Conservation (phyloP, 2,329 filamentous ascomycete genomes). For the Coccinonectria pachysandricola region DNA sequence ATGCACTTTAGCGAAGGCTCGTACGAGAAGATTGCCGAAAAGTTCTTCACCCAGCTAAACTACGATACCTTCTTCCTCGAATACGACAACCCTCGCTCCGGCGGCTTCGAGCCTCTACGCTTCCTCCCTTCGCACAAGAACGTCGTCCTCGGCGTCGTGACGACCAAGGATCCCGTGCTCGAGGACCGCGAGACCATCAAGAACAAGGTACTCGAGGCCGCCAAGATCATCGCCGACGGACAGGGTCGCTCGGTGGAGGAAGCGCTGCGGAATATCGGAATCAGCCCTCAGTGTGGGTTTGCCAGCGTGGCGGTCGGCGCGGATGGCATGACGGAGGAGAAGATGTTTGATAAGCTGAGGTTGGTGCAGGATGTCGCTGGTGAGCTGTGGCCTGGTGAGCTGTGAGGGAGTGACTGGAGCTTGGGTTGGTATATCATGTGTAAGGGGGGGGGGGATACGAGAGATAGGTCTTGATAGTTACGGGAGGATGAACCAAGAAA, state of each 20-base stretch:
- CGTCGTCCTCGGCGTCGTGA: constrained; percentile 51
- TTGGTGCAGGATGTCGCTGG: constrained; percentile 57
- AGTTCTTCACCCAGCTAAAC: constrained; percentile 48
- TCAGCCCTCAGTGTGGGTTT: constrained; percentile 62
- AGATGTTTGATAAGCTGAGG: constrained; percentile 61
- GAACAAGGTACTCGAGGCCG: constrained; percentile 44
- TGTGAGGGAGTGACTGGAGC: constrained; percentile 2
- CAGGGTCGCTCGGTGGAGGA: constrained; percentile 51
- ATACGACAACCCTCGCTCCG: constrained; percentile 49
- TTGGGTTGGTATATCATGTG: no score
- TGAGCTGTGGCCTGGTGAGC: constrained; percentile 44
- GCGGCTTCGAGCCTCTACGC: constrained; percentile 51
- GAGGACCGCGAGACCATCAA: constrained; percentile 47
- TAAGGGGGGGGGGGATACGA: no score
- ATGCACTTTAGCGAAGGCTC: constrained; percentile 55
- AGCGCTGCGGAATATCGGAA: constrained; percentile 53
- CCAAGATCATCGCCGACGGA: constrained; percentile 56
- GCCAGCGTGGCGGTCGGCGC: constrained; percentile 57
- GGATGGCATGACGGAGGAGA: constrained; percentile 54
- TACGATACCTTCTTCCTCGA: constrained; percentile 53
- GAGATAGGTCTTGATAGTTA: no score
- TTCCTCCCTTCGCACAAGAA: constrained; percentile 51
- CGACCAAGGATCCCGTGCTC: constrained; percentile 47
- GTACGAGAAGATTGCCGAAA: constrained; percentile 51
- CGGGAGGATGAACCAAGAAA: no score